phyloP scores from a whole-genome alignment of 1,284 basidiomycete species.

The Ceratobasidium sp. region DNA sequence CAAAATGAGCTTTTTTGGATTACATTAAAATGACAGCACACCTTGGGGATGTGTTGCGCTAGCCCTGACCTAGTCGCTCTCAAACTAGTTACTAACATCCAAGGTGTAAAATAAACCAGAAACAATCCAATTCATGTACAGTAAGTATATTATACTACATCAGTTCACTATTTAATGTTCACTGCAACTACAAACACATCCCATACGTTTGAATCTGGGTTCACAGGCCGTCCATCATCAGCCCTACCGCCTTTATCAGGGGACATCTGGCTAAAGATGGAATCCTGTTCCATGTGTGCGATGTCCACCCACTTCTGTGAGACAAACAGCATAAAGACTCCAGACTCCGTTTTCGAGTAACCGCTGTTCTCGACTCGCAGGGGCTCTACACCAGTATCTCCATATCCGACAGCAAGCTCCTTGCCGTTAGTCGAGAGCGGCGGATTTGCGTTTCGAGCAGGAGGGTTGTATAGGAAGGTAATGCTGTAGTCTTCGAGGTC shows the following conservation, averaged over 20 bases:
- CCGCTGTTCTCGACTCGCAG: conserved; percentile 1
- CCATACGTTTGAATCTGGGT: neutral
- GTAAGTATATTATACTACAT: too few species aligned
- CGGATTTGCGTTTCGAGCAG: neutral
- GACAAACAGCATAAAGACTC: conserved; percentile 28
- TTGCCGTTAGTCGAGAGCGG: neutral
- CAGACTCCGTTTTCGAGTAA: conserved; percentile 8
- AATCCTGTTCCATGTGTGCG: conserved; percentile 8
- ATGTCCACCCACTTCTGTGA: conserved; percentile 20
- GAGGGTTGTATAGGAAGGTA: conserved; percentile 18
- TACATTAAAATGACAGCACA: too few species aligned
- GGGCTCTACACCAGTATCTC: conserved; percentile 1
- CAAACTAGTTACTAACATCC: too few species aligned
- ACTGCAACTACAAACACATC: conserved; percentile 5
- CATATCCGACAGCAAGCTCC: conserved; percentile 18
- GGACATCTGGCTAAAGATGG: conserved; percentile 1
- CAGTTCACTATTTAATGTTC: neutral
- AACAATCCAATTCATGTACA: too few species aligned
- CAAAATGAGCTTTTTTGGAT: too few species aligned
- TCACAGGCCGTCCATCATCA: neutral
- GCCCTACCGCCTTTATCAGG: neutral
- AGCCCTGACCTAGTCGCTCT: too few species aligned
- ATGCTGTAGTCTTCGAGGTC: conserved; percentile 41
- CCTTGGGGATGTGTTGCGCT: too few species aligned
- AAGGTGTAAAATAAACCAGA: too few species aligned